Base-by-base conservation (phyloP, 305 asterid species). In the Solanum hybrid region DNA sequence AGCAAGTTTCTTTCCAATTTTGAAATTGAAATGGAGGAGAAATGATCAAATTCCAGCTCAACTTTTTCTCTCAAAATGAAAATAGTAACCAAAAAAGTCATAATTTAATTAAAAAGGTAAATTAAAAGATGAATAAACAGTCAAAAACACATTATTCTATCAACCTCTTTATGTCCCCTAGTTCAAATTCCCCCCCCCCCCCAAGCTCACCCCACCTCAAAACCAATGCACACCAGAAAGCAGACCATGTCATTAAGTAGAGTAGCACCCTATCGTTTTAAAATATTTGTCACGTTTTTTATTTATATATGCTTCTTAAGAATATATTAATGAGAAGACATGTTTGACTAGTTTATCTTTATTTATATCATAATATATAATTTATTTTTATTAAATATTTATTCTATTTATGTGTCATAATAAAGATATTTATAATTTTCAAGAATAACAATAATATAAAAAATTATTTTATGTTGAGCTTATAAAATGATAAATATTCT, bases 11-110 rank as follows among this genome's bases (percentile, higher is more conserved):
- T 84, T 81, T 51, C 22, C 4, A 84, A 84, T 16, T 84, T 84
- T 46, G 73, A 31, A 84, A 31, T 51, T 84, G 75, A 84, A 84
- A 81, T 81, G 37, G 26, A 8, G 35, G 66, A 40, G 71, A 81
- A 81, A 84, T 31, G 42, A 51, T 84, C 87, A 84, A 84, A 31
- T 84, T 51, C 75, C 87, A 84, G 42, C 87, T 84, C 87, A 84
- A 84, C 73, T 3, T 84, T 84, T 84, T 31, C 20, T 17, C 73
- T 26, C 40, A 29, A 69, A 46, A 20, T 31, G 20, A 46, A 82
- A 84, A 84, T 51, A 51, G 87, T 51, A 27, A 84, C 87, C 29
- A 31, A 51, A 84, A 46, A 84, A 13, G 42, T 51, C 75, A 84
- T 16, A 51, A 10, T 46, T 46, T 29, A 56, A 72, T 38, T 20